Evolutionary conservation across 768 basidiomycete species (phyloP), one percentile per base, ranked within the genome.

Genomic region (Amanita subjunquillea): DNA sequence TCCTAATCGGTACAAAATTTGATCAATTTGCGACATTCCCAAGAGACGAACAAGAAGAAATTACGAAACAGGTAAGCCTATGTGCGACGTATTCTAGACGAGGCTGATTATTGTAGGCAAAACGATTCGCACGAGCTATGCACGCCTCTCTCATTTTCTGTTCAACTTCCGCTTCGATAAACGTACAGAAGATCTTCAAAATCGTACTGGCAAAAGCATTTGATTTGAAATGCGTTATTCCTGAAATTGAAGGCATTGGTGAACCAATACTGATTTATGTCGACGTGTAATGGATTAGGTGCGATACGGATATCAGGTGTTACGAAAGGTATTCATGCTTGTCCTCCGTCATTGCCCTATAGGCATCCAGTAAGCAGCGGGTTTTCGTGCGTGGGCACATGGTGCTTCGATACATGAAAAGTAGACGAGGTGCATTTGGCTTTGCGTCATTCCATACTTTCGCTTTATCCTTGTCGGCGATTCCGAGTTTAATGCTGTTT

Each of bases 101-200:
- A 4, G 51, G 50, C 27, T 51, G 41, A 50, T 51, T 53, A 32
- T 43, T 38, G 48, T 63, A 94, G 90, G 95, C 96, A 41, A 96
- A 96, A 68, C 84, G 95, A 60, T 99, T 99, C 70, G 91, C 94
- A 56, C 87, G 90, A 66, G 96, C 96, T 48, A 99, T 99, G 96
- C 94, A 98, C 67, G 94, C 96, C 15, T 95, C 94, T n/a, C 72
- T 99, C 55, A 96, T 99, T 67, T 99, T 98, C 71, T 99, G 95
- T 72, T 97, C 95, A 48, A 99, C 96, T 45, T 91, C 91, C 45
- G 94, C 95, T 58, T 94, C 94, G 56, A 96, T 98, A 74, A 99
- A 99, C 69, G 95, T 99, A 51, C 96, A 99, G 75, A 99, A 99
- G 76, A 95, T 95, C 59, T 95, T 95, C 82, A 94, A 96, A 76